phyloP scores from a whole-genome alignment of 805 yeast species.

The Cyberlindnera americana region DNA sequence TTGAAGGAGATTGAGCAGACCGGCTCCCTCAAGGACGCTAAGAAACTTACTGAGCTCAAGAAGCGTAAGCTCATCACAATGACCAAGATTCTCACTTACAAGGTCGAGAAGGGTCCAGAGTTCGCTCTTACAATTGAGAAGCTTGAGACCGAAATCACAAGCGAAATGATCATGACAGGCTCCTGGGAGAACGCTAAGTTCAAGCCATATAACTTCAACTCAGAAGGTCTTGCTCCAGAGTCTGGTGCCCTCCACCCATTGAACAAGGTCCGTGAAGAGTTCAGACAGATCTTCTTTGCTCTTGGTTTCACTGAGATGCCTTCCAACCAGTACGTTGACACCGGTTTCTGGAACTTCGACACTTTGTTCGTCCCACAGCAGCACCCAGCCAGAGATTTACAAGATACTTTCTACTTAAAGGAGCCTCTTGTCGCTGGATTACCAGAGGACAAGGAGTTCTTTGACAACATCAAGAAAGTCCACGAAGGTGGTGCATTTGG shows the following conservation, averaged over 20 bases:
- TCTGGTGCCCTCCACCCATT: slow-evolving; percentile 97
- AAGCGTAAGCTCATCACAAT: slow-evolving; percentile 83
- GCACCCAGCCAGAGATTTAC: slow-evolving; percentile 99
- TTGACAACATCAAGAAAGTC: slow-evolving; percentile 74
- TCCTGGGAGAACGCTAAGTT: slow-evolving; percentile 80
- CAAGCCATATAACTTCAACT: slow-evolving; percentile 93
- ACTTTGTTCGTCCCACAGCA: slow-evolving; percentile 97
- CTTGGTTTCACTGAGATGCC: slow-evolving; percentile 99
- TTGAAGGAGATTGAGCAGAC: slow-evolving; percentile 53
- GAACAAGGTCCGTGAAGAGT: slow-evolving; percentile 95
- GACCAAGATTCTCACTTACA: slow-evolving; percentile 71
- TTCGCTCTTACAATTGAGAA: slow-evolving; percentile 78
- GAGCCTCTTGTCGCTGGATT: slow-evolving; percentile 80
- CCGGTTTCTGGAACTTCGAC: slow-evolving; percentile 99
- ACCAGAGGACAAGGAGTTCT: slow-evolving; percentile 79
- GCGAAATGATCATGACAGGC: slow-evolving; percentile 84
- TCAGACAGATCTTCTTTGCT: slow-evolving; percentile 94
- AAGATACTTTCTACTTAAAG: slow-evolving; percentile 95
- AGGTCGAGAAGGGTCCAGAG: slow-evolving; percentile 75
- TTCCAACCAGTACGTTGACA: slow-evolving; percentile 94
- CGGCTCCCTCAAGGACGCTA: slow-evolving; percentile 57
- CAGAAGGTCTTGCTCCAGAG: slow-evolving; percentile 83
- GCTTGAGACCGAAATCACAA: slow-evolving; percentile 89
- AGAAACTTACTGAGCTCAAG: slow-evolving; percentile 78
- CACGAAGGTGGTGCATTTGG: slow-evolving; percentile 91